phyloP scores from a whole-genome alignment of 2,329 filamentous ascomycete species.

The Aspergillus sp. region DNA sequence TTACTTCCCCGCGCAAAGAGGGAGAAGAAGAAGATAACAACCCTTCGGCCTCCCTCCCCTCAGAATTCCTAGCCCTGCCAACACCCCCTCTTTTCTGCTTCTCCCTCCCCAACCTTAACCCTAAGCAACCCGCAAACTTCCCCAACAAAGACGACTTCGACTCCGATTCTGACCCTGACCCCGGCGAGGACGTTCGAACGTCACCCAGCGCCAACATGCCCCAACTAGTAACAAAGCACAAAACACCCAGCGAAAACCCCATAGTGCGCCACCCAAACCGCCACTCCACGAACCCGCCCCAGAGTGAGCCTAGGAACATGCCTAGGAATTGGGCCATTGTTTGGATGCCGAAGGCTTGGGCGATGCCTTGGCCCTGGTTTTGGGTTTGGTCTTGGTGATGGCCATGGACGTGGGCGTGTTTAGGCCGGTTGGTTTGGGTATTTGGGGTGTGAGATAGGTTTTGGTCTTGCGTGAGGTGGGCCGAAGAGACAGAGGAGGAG shows the following conservation, averaged over 20 bases:
- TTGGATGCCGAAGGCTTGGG: slow-evolving; percentile 65
- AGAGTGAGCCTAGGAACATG: slow-evolving; percentile 59
- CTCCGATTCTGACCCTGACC: neutral
- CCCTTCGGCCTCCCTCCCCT: neutral
- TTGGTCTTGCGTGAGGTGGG: neutral
- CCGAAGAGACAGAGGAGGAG: neutral
- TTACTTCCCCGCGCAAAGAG: neutral
- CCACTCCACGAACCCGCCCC: slow-evolving; percentile 49
- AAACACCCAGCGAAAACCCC: slow-evolving; percentile 27
- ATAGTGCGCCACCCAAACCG: slow-evolving; percentile 33
- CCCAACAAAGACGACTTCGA: neutral
- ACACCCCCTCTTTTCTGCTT: neutral
- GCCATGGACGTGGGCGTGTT: neutral
- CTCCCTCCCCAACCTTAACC: neutral
- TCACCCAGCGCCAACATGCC: slow-evolving; percentile 25
- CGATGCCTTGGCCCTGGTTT: slow-evolving; percentile 50
- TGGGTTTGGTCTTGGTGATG: neutral
- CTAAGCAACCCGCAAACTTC: slow-evolving; percentile 5
- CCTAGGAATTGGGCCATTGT: slow-evolving; percentile 63
- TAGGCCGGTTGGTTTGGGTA: neutral
- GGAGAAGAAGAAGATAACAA: neutral
- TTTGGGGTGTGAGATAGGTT: neutral
- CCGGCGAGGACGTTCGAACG: neutral
- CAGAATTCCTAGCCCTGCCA: neutral
- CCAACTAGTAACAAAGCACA: slow-evolving; percentile 28